Evolutionary conservation across 768 basidiomycete species (phyloP), one percentile per base, ranked within the genome.

Genomic region (Pleurotus cornucopiae): DNA sequence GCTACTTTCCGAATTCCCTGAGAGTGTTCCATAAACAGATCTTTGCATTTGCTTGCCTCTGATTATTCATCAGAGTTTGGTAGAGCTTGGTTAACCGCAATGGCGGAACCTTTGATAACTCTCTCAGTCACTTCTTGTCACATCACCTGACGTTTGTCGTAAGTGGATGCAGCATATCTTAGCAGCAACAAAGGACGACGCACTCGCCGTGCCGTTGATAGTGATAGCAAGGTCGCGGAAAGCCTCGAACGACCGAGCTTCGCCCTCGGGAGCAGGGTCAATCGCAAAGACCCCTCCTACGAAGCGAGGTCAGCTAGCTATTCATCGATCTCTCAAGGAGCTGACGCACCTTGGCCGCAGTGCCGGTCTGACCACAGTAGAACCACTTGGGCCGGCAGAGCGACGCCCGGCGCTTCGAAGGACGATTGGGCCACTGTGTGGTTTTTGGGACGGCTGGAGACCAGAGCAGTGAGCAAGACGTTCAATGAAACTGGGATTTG

Each of bases 261-360:
- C 46, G 26, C 18, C 16, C 4, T 60, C 56, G 39, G 61, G 62
- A 9, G 71, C 74, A 2, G 78, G 76, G 65, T 80, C 80, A 64
- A 79, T 67, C n/a, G 75, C 75, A 62, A 77, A 76, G 34, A 80
- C 79, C 78, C 79, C 80, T 40, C 78, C 79, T 55, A 26, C 58
- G 67, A 66, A 41, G 61, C 55, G 26, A 58, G 58, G 46, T 41
- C 46, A 1, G 63, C 60, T 1, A 61, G 67, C 0, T 68, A 58
- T 60, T 68, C 68, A 44, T 70, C 48, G 52, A 65, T 64, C 40
- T 69, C n/a, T 69, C 69, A 66, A 68, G 67, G 7, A 34, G 20
- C 11, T 4, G 14, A 23, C 37, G 62, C 61, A 13, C 56, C 16
- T 44, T 60, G 6, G 54, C 58, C 57, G 21, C 71, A 72, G 58